Base-by-base conservation (phyloP, 2,329 filamentous ascomycete species). In the Volutella citrinella region DNA sequence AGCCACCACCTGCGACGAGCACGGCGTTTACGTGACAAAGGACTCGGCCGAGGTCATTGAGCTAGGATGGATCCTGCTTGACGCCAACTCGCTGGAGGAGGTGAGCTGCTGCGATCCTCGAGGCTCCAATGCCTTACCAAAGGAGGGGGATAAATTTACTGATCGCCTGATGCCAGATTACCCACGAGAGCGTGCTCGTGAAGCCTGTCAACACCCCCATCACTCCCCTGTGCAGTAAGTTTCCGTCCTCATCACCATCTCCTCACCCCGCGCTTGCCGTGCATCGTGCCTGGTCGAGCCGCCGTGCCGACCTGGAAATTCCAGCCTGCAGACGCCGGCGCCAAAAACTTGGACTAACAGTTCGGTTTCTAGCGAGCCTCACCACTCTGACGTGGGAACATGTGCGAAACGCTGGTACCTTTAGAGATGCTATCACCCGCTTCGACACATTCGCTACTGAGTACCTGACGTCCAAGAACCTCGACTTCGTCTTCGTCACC, bases 11-110 rank as follows among this genome's bases (percentile, higher is more conserved):
- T 98, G 93, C 69, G 93, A 98, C 65, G 93, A 98, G 66, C 93
- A 98, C 68, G 93, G 93, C 45, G 93, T 98, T 49, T 98, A 98
- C 66, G 93, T 98, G 40, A 98, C 93, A 41, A 97, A 97, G 69
- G 93, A 98, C 68, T 97, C 93, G 40, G 93, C 93, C 44, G 93
- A 98, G 72, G 93, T 98, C 50, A 98, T 98, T 65, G 93, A 98
- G 77, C 78, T 98, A 60, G 93, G 91, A 46, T 98, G 93, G 93
- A 95, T 97, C 59, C 70, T 98, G 57, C 76, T 96, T 45, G 90
- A 96, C 62, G 84, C 88, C 49, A 93, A 91, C 70, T 84, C 79
- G 46, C 85, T 89, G 54, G 90, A 96, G 55, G 90, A 96, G 84
- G 90, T 95, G 73, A 67, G 80, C 49, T 51, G 43, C 42, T 29